Base-by-base conservation (phyloP, 345 rosid species). In the Stellera chamaejasme region DNA sequence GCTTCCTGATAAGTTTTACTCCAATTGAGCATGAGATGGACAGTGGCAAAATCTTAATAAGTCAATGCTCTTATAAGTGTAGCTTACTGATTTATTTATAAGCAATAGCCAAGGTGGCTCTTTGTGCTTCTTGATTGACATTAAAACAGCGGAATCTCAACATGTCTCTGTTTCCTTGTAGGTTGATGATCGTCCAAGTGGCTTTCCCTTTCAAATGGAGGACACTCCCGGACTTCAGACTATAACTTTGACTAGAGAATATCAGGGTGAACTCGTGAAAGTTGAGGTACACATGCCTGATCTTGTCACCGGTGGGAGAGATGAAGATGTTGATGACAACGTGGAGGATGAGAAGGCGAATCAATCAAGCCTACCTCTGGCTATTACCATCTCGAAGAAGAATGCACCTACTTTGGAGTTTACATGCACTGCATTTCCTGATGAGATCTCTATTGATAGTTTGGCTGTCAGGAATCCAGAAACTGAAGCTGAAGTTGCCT, bases 241-340 rank as follows among this genome's bases (percentile, higher is more conserved):
- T 2, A 52, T 84, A 41, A 79, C 67, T 2, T 66, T 92, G 72
- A 76, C 73, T 10, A 82, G 96, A 62, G 79, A 92, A 12, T 86
- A 76, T 47, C 58, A 82, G 60, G 94, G 87, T 43, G 97, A 89
- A 66, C 72, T 62, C 27, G 72, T 89, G 32, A 77, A 70, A 54
- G 83, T 89, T 57, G 89, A 84, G 54, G 96, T 92, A 58, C 80
- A 79, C 63, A 88, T 86, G 97, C 83, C 90, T n/a, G 88, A 86
- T 70, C 90, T 85, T 55, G 92, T 86, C 36, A 79, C 87, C 0
- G 93, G 91, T 13, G 76, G 70, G 11, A 72, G 69, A 5, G 55
- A 62, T 9, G 77, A 67, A 2, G 72, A 68, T 25, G 74, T 63
- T 10, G 58, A 74, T 23, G 74, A 67, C 11, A 75, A 67, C 0